Evolutionary conservation across 2,329 filamentous ascomycete species (phyloP), one percentile per base, ranked within the genome.

Genomic region (Alternaria viburni): DNA sequence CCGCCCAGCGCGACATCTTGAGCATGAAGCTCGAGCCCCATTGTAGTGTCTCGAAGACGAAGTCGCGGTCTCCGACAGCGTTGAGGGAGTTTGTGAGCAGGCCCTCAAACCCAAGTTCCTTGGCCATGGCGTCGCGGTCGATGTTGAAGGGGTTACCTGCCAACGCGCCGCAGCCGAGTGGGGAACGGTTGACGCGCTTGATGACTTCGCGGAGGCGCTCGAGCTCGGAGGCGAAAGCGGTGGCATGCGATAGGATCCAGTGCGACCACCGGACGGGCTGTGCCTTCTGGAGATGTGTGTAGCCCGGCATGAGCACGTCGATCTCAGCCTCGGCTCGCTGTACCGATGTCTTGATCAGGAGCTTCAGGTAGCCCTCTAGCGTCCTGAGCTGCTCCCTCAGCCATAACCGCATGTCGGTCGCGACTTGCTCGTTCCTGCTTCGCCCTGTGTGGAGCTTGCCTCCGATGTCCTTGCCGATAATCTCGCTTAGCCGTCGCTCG

Each of bases 341-440:
- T 36, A 89, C 86, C 13, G 90, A 87, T 51, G 93, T 90, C 73
- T 87, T 84, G 44, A 97, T 83, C 69, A 97, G 87, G 58, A 88
- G 86, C 46, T 88, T 84, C 5, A 97, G 85, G 71, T 89, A 88
- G 36, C 72, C 79, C 71, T 96, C 92, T 55, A 97, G 88, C 67
- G 85, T 84, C 60, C 86, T 86, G 61, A 97, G 83, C 82, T 91
- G 86, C 68, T 94, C 90, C 46, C 93, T 87, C 67, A 97, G 82
- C 93, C 93, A 97, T 79, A 97, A 84, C 65, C 93, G 90, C 91
- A 97, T 95, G 74, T 97, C 93, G 21, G 91, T 94, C 51, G 90
- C 93, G 60, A 97, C 89, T 82, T 97, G 93, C 81, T 97, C 93
- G 76, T 97, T 97, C 71, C 93, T 88, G 79, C 91, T 94, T 56